Conservation (phyloP, 352 stramenopile species). For the Globisporangium abappressorium region DNA sequence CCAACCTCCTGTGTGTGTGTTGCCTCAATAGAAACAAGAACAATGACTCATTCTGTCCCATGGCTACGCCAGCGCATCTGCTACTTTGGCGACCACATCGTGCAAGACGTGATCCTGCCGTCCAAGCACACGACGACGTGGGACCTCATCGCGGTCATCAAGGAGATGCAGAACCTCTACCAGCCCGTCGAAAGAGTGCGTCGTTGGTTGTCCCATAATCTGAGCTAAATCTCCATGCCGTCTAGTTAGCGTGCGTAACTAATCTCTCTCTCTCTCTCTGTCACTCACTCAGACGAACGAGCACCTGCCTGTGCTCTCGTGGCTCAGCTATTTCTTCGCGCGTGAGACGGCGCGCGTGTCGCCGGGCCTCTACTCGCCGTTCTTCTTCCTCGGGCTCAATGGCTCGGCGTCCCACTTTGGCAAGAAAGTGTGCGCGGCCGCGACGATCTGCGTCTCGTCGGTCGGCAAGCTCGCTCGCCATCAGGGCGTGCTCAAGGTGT, state of each 20-base stretch:
- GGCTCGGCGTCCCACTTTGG: slow-evolving; percentile 38
- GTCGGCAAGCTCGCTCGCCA: slow-evolving; percentile 34
- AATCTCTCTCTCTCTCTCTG: neutral
- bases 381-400: slow-evolving; percentile 54
- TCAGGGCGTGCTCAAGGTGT: slow-evolving; percentile 30
- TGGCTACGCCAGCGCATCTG: slow-evolving; percentile 28
- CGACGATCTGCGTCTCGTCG: slow-evolving; percentile 42
- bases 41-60: neutral
- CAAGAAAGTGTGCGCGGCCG: slow-evolving; percentile 36
- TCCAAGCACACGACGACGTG: slow-evolving; percentile 29
- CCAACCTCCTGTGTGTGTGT: neutral
- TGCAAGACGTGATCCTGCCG: slow-evolving; percentile 43
- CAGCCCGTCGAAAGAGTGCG: slow-evolving; percentile 31
- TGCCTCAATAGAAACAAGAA: neutral
- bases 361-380: slow-evolving; percentile 35
- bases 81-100: slow-evolving; percentile 54
- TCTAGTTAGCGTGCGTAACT: neutral
- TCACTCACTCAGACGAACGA: slow-evolving; percentile 5
- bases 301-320: slow-evolving; percentile 14
- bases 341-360: slow-evolving; percentile 14
- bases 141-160: slow-evolving; percentile 47
- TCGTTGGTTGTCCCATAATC: neutral
- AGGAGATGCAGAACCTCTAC: slow-evolving; percentile 44
- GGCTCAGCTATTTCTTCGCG: slow-evolving; percentile 25
- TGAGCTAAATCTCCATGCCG: neutral